Evolutionary conservation across 768 basidiomycete species (phyloP).

Genomic region (Boletus vinaceobasis): DNA sequence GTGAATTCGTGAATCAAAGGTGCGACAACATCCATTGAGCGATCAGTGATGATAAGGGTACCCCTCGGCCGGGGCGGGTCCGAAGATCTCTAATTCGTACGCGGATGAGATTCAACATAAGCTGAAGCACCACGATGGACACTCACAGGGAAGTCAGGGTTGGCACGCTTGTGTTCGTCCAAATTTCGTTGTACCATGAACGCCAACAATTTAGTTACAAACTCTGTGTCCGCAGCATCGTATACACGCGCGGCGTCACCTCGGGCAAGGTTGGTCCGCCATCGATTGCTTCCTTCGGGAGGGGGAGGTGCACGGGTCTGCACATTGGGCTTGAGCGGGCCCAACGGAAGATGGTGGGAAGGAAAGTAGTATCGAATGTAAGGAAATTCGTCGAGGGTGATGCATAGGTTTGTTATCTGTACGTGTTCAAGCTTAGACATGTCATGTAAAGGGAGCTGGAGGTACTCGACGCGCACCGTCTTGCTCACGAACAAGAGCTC

Average conservation of each 20-base stretch:
- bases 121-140: not conserved
- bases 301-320: slow-evolving; percentile 67
- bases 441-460: not conserved
- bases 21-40: slow-evolving; percentile 90
- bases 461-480: slow-evolving; percentile 41
- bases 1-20: slow-evolving; percentile 97
- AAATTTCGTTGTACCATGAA: slow-evolving; percentile 78
- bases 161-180: slow-evolving; percentile 82
- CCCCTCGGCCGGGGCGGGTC: slow-evolving; percentile 66
- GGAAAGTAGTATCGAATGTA: slow-evolving; percentile 92
- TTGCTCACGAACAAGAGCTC: slow-evolving; percentile 77
- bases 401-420: slow-evolving; percentile 85
- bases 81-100: slow-evolving; percentile 42
- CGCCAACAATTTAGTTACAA: slow-evolving; percentile 78
- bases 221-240: slow-evolving; percentile 71
- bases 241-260: slow-evolving; percentile 66
- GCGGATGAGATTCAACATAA: not conserved
- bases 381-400: slow-evolving; percentile 88
- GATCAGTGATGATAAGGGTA: slow-evolving; percentile 88
- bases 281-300: slow-evolving; percentile 59
- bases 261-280: slow-evolving; percentile 79
- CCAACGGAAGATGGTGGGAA: slow-evolving; percentile 75
- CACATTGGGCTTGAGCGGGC: slow-evolving; percentile 68
- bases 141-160: slow-evolving; percentile 85
- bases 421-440: slow-evolving; percentile 1